Conservation (phyloP, 2,329 filamentous ascomycete species). For the Paecilomyces niveus region DNA sequence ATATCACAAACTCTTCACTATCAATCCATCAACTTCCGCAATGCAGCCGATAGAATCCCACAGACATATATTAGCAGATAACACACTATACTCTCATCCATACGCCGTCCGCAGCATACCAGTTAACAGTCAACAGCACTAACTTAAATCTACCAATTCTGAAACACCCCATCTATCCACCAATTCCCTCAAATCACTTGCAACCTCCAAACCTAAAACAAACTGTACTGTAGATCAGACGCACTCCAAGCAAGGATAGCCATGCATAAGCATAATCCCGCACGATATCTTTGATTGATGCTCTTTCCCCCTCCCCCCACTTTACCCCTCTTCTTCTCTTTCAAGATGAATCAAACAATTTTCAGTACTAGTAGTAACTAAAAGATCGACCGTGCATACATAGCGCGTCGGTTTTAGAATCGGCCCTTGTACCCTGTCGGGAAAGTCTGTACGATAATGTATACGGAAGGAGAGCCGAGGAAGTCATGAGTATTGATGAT, state of each 20-base stretch:
- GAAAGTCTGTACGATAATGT: neutral
- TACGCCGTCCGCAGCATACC: too few relatives aligned
- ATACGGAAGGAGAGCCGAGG: neutral
- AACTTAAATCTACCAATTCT: neutral
- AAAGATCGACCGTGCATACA: neutral
- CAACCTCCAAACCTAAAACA: neutral
- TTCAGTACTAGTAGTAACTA: neutral
- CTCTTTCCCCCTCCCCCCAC: neutral
- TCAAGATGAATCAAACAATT: neutral
- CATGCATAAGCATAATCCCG: neutral
- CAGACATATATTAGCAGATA: too few relatives aligned
- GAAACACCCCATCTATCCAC: neutral
- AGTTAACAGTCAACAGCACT: too few relatives aligned
- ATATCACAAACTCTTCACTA: too few relatives aligned
- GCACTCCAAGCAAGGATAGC: neutral
- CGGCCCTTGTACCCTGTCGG: neutral
- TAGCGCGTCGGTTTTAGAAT: neutral
- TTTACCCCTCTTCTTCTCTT: neutral
- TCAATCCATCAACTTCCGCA: too few relatives aligned
- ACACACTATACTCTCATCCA: too few relatives aligned
- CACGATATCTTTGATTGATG: neutral
- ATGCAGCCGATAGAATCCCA: too few relatives aligned
- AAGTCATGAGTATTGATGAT: too few relatives aligned
- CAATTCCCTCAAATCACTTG: neutral
- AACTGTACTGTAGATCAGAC: neutral